Evolutionary conservation across 75 land plant genomes (phyloP), one percentile per base, ranked within the genome.

Genomic region (Cupressus sempervirens): DNA sequence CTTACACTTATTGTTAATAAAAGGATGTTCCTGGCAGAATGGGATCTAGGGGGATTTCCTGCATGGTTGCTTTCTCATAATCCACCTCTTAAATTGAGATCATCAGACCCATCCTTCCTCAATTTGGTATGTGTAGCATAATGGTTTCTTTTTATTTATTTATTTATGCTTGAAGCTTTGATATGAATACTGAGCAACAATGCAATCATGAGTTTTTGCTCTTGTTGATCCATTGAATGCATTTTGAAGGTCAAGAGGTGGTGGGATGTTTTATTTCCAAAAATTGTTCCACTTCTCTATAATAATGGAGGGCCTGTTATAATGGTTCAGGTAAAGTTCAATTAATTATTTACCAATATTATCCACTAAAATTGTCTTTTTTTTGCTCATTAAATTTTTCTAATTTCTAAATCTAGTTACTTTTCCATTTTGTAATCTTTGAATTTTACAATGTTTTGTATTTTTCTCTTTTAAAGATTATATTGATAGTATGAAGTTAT

Each of bases 21-120:
- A 48, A 62, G 9, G 40, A 34, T 48, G 32, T 29, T 65, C 70
- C 58, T 83, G 53, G 46, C 93, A 97, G 99, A 97, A 87, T 97
- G 99, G 99, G 99, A 97, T 83, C 82, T 97, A 26, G 99, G 99
- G 62, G 99, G 99, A 9, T 93, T 97, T 81, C 99, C 99, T 85
- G 89, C 95, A 38, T 97, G 99, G 99, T 88, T 97, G 46, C 95
- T 97, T 84, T 83, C 89, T 46, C 85, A 84, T 48, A 84, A 90
- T 53, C 98, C 99, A 75, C 65, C 92, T 73, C 73, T 93, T 54
- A 91, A 45, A 72, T 91, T 96, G 72, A 90, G 99, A 86, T 95
- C 99, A 65, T 97, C 99, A 20, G 95, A 94, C 84, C 91, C 92
- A 80, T n/a, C 88, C 20, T 97, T 73, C 84, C 90, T 94, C 38